A percentile compares a stretch with the other conserved stretches of the same genome.
Conservation (phyloP, 2,329 filamentous ascomycete genomes). For the Diaporthe sp. region DNA sequence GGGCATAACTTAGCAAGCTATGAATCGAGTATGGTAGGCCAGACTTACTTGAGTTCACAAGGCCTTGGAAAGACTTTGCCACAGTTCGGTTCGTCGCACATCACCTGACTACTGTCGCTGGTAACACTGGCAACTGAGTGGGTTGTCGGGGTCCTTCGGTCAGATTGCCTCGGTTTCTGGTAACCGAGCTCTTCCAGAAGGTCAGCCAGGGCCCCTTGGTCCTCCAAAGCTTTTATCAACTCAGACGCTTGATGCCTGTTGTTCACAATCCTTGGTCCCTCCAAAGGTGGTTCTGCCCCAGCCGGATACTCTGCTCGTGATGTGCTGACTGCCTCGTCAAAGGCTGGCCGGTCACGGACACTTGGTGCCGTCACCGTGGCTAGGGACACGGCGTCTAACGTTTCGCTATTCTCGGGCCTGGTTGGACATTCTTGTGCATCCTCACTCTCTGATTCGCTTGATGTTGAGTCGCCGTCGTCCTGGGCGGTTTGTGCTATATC, state of each 20-base stretch:
- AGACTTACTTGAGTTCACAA: slow-evolving; percentile 71
- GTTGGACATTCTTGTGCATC: neutral
- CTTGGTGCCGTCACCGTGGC: neutral
- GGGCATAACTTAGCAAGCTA: slow-evolving; percentile 43
- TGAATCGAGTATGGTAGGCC: neutral
- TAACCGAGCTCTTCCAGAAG: slow-evolving; percentile 49
- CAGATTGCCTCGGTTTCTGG: slow-evolving; percentile 40
- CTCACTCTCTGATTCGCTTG: neutral
- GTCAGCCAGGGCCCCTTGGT: slow-evolving; percentile 50
- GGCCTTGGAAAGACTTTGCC: slow-evolving; percentile 62
- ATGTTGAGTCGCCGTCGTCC: neutral
- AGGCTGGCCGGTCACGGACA: neutral
- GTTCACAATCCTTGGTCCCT: neutral
- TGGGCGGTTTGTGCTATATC: neutral
- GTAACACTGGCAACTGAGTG: slow-evolving; percentile 22
- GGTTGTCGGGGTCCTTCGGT: slow-evolving; percentile 43
- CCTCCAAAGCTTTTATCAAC: slow-evolving; percentile 45
- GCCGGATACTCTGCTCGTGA: neutral
- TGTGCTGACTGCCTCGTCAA: neutral
- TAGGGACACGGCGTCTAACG: neutral
- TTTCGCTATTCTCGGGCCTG: neutral
- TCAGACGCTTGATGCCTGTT: slow-evolving; percentile 26
- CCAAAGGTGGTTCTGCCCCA: neutral
- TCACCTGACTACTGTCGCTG: slow-evolving; percentile 41
- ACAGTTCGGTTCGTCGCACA: slow-evolving; percentile 51